Conservation (phyloP, 2,329 filamentous ascomycete genomes). For the Teratosphaeria pseudoeucalypti region DNA sequence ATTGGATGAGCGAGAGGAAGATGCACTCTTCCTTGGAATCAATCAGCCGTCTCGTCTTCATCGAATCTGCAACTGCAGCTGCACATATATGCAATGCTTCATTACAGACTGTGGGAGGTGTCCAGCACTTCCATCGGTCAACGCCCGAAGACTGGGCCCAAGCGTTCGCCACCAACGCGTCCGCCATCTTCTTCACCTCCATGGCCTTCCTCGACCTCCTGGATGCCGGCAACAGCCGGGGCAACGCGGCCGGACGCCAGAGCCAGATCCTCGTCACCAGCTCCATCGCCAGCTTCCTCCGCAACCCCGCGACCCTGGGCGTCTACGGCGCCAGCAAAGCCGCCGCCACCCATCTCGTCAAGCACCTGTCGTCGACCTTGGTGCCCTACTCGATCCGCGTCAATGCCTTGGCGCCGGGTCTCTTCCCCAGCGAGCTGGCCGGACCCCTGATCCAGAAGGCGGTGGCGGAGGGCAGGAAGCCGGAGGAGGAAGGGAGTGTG, state of each 20-base stretch:
- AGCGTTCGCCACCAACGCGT: conserved; percentile 6
- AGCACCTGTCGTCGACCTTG: conserved; percentile 34
- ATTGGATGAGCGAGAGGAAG: too few species aligned
- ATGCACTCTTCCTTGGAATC: too few species aligned
- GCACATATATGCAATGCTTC: too few species aligned
- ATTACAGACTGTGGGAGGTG: too few species aligned
- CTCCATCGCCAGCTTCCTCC: conserved; percentile 36
- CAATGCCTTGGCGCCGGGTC: conserved; percentile 42
- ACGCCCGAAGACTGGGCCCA: conserved; percentile 6
- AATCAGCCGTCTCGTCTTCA: too few species aligned
- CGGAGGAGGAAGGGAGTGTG: conserved; percentile 31
- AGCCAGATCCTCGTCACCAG: conserved; percentile 39
- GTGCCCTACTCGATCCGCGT: conserved; percentile 36
- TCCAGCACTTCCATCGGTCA: too few species aligned
- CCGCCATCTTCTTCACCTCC: conserved; percentile 22
- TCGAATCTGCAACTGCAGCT: too few species aligned
- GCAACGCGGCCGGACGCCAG: conserved; percentile 18
- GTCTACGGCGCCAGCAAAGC: conserved; percentile 40
- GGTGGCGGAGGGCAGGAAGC: conserved; percentile 11
- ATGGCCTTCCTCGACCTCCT: conserved; percentile 34
- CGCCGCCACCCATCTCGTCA: conserved; percentile 39
- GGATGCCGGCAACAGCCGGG: conserved; percentile 30
- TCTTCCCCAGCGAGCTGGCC: conserved; percentile 57
- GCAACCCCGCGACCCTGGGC: conserved; percentile 26
- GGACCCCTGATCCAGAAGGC: conserved; percentile 32